Percentiles rank a stretch among this genome's conserved stretches.
Evolutionary conservation across 2,329 filamentous ascomycete species (phyloP).

Genomic region (Tolypocladium nubicola): DNA sequence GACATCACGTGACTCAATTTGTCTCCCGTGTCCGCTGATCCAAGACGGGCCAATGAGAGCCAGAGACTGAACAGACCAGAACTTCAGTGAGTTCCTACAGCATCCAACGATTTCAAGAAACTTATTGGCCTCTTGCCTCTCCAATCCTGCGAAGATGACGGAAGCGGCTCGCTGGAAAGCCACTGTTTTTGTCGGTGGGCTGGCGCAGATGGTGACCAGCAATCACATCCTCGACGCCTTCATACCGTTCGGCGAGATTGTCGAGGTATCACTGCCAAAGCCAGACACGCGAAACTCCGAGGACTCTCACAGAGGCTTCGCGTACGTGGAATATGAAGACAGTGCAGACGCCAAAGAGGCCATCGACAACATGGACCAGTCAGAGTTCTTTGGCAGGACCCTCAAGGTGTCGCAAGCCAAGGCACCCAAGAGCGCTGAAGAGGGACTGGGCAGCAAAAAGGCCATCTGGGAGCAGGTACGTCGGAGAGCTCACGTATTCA

Average conservation of each 20-base stretch:
- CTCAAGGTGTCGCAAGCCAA: conserved; percentile 91
- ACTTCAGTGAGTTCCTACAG: neutral
- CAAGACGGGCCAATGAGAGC: neutral
- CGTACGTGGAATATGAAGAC: conserved; percentile 90
- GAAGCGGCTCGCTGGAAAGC: conserved; percentile 77
- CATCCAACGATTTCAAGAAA: neutral
- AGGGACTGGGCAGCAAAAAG: conserved; percentile 84
- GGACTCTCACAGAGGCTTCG: conserved; percentile 82
- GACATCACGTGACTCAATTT: conserved; percentile 1
- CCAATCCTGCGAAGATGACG: conserved; percentile 47
- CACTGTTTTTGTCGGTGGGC: conserved; percentile 85
- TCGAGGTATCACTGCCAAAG: conserved; percentile 82
- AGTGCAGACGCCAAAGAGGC: conserved; percentile 81
- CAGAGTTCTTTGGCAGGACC: conserved; percentile 84
- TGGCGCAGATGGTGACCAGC: conserved; percentile 67
- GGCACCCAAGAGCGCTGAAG: conserved; percentile 76
- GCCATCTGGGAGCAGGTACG: conserved; percentile 94
- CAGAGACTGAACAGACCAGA: neutral
- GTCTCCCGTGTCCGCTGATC: neutral
- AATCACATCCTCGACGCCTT: conserved; percentile 81
- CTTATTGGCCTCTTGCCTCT: neutral
- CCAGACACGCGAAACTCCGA: conserved; percentile 69
- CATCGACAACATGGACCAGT: conserved; percentile 98
- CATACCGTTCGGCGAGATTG: conserved; percentile 92
- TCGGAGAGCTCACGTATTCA: conserved; percentile 6